Percentiles rank a stretch among this genome's conserved stretches.
phyloP scores from a whole-genome alignment of 2,329 filamentous ascomycete species.

The Hymenoscyphus albidus region DNA sequence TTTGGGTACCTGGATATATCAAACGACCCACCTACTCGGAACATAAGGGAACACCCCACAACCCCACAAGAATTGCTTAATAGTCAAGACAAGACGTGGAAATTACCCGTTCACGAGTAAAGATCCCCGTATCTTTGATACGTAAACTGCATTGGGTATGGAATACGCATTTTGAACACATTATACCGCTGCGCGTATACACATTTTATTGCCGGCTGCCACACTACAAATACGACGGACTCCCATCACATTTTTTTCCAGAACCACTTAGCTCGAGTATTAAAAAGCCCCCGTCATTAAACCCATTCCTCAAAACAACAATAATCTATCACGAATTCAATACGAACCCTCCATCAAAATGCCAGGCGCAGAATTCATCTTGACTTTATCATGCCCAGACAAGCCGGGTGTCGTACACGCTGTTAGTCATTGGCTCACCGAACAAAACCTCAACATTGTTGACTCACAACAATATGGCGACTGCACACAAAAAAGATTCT shows the following conservation, averaged over 20 bases:
- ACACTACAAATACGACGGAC: not conserved
- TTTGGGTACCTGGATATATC: too few species aligned
- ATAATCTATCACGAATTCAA: not conserved
- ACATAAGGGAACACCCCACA: not conserved
- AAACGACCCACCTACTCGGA: too few species aligned
- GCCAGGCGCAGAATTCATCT: slow-evolving; percentile 43
- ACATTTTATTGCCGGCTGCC: too few species aligned
- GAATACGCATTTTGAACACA: too few species aligned
- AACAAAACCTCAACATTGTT: slow-evolving; percentile 73
- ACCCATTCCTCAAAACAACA: not conserved
- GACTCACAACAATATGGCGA: slow-evolving; percentile 84
- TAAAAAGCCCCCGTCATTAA: not conserved
- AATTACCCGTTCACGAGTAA: too few species aligned
- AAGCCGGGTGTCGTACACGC: slow-evolving; percentile 81
- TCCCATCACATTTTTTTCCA: not conserved
- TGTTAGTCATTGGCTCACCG: slow-evolving; percentile 72
- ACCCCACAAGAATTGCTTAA: not conserved
- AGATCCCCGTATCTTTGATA: too few species aligned
- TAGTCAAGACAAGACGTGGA: too few species aligned
- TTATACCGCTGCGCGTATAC: too few species aligned
- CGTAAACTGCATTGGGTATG: too few species aligned
- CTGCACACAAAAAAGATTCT: slow-evolving; percentile 69
- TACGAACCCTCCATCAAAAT: not conserved
- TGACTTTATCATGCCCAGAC: slow-evolving; percentile 81
- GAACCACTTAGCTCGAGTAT: too few species aligned